Percentiles rank a stretch among this genome's conserved stretches.
phyloP scores from a whole-genome alignment of 768 basidiomycete species.

The Leccinum variicolor region DNA sequence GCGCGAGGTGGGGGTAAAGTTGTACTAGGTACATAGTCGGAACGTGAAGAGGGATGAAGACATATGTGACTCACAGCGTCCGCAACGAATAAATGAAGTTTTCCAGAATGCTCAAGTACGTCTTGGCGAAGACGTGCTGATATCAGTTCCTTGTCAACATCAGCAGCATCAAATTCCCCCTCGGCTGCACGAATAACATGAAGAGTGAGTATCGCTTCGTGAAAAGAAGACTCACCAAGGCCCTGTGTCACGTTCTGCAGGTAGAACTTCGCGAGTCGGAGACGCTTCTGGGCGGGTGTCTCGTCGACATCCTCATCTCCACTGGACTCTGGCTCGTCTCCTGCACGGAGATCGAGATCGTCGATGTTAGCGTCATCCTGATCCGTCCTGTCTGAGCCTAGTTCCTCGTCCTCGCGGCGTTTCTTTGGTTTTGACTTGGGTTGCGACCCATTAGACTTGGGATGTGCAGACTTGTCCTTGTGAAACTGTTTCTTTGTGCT shows the following conservation, averaged over 20 bases:
- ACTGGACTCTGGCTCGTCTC: conserved; percentile 55
- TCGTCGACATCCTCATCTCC: conserved; percentile 86
- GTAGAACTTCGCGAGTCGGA: conserved; percentile 88
- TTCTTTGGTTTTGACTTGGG: conserved; percentile 22
- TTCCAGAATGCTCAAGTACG: conserved; percentile 86
- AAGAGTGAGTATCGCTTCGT: neutral
- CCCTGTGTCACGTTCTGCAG: conserved; percentile 79
- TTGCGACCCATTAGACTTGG: conserved; percentile 25
- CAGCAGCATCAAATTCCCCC: conserved; percentile 92
- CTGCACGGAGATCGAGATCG: conserved; percentile 69
- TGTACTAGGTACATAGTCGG: conserved; percentile 41
- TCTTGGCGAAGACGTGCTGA: conserved; percentile 89
- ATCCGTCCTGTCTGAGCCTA: conserved; percentile 58
- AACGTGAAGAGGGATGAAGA: neutral
- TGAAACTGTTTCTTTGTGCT: conserved; percentile 24
- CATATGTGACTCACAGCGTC: conserved; percentile 50
- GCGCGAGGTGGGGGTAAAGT: conserved; percentile 40
- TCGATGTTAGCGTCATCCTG: conserved; percentile 55
- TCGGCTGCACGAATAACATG: conserved; percentile 45
- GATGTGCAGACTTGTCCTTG: conserved; percentile 1
- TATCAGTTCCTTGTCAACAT: conserved; percentile 91
- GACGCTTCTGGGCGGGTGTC: conserved; percentile 89
- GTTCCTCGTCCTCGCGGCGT: conserved; percentile 53
- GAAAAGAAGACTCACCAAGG: conserved; percentile 45
- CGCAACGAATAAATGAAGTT: conserved; percentile 78